phyloP scores from a whole-genome alignment of 306 rosid genomes.

The Acacia crassicarpa region DNA sequence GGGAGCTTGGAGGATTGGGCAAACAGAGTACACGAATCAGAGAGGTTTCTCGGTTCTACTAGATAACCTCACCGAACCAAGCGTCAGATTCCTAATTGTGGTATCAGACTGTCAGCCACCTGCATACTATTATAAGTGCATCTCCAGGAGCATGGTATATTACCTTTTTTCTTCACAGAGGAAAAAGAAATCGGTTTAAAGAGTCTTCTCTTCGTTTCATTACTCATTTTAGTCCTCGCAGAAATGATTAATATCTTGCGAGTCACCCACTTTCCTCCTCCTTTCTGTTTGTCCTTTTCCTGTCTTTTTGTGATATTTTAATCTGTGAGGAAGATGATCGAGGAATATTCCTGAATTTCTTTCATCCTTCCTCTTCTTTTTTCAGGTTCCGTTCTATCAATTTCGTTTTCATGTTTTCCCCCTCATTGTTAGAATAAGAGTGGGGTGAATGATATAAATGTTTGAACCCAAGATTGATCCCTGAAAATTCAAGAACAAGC shows the following conservation, averaged over 20 bases:
- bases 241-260: not conserved
- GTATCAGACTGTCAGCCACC: not conserved
- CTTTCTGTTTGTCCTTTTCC: not conserved
- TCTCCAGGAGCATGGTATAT: not conserved
- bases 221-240: not conserved
- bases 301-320: not conserved
- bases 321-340: not conserved
- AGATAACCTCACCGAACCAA: not conserved
- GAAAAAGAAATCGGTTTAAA: not conserved
- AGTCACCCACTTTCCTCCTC: not conserved
- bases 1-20: not conserved
- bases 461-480: not conserved
- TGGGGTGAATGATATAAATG: not conserved
- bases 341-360: not conserved
- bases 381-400: not conserved
- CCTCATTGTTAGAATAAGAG: not conserved
- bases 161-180: not conserved
- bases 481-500: slow-evolving; percentile 6
- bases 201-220: not conserved
- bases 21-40: not conserved
- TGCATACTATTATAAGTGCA: not conserved
- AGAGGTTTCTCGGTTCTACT: not conserved
- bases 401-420: not conserved
- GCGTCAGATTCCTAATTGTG: not conserved
- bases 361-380: not conserved